Evolutionary conservation across 176 grass and related monocot genomes (phyloP).

Genomic region (sorghum (Sorghum bicolor)): Sorghum_bicolor_NCBIv3 NC_012870.2:71123001-71123500

Average conservation of each 20-base stretch:
- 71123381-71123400: not conserved
- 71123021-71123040: constrained; percentile 43
- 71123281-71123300: constrained; percentile 47
- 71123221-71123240: constrained; percentile 32
- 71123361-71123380: not conserved
- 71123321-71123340: constrained; percentile 11
- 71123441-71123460: too few species aligned
- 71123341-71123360: not conserved
- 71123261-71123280: constrained; percentile 38
- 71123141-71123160: constrained; percentile 31
- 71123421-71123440: not conserved
- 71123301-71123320: constrained; percentile 31
- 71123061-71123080: constrained; percentile 13
- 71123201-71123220: constrained; percentile 46
- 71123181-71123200: constrained; percentile 42
- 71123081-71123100: not conserved
- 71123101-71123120: constrained; percentile 6
- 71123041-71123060: constrained; percentile 30
- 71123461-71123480: too few species aligned
- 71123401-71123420: not conserved
- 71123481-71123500: too few species aligned
- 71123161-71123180: constrained; percentile 25
- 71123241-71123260: constrained; percentile 31
- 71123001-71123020: constrained; percentile 48
- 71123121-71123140: constrained; percentile 49